Conservation (phyloP, 805 yeast genomes). For the Teunomyces aglyptinius region DNA sequence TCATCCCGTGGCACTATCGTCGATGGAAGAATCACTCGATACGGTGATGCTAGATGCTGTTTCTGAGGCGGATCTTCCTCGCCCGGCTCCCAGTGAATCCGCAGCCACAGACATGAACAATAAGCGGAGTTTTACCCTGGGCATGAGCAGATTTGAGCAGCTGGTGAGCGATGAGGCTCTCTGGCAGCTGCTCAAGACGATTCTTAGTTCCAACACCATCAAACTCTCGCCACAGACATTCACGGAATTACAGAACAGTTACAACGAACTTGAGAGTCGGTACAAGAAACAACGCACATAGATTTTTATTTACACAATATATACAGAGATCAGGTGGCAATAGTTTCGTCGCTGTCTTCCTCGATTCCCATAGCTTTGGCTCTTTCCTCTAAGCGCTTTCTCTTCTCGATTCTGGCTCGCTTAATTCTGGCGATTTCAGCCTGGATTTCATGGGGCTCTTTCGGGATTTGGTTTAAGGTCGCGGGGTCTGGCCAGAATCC, state of each 20-base stretch:
- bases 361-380: slow-evolving; percentile 69
- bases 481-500: slow-evolving; percentile 98
- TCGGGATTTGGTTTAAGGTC: slow-evolving; percentile 85
- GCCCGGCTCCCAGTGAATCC: not conserved
- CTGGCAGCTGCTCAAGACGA: not conserved
- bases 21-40: slow-evolving; percentile 2
- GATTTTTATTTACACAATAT: not conserved
- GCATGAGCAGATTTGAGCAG: not conserved
- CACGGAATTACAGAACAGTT: not conserved
- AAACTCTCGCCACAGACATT: not conserved
- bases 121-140: not conserved
- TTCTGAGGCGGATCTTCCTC: not conserved
- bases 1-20: not conserved
- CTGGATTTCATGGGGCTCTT: slow-evolving; percentile 87
- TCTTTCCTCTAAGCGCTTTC: slow-evolving; percentile 68
- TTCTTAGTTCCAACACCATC: not conserved
- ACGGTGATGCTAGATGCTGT: not conserved
- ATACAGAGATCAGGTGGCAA: slow-evolving; percentile 3
- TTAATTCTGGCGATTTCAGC: slow-evolving; percentile 88
- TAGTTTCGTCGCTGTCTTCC: slow-evolving; percentile 29
- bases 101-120: not conserved
- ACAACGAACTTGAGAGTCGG: not conserved
- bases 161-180: not conserved
- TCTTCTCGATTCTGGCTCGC: slow-evolving; percentile 69
- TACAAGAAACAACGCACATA: slow-evolving; percentile 2